Evolutionary conservation across 805 yeast genomes (phyloP).

Genomic region (Phaffomyces antillensis): DNA sequence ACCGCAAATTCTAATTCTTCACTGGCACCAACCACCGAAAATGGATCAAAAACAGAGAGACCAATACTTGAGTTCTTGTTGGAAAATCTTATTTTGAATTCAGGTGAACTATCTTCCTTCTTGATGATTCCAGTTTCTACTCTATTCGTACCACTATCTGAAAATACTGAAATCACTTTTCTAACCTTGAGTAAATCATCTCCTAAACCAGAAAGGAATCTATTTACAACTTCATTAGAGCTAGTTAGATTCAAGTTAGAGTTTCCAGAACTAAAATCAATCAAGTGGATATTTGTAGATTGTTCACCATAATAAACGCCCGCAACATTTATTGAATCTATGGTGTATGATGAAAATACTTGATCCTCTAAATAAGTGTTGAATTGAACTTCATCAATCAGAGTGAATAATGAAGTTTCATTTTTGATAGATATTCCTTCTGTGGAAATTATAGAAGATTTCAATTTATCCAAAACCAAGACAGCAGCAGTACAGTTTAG

Average conservation of each 20-base stretch:
- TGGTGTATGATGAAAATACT: too few species aligned
- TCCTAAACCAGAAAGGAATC: not conserved
- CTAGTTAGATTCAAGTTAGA: not conserved
- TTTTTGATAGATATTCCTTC: too few species aligned
- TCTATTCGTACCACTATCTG: not conserved
- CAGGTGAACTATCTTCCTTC: not conserved
- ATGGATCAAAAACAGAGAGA: not conserved
- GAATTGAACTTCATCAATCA: too few species aligned
- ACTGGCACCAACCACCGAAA: slow-evolving; percentile 1
- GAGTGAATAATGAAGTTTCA: too few species aligned
- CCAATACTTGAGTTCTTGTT: slow-evolving; percentile 1
- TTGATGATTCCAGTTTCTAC: not conserved
- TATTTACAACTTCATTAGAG: not conserved
- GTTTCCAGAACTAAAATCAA: not conserved
- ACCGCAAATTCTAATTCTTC: not conserved
- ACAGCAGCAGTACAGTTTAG: too few species aligned
- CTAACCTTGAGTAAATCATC: not conserved
- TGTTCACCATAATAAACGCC: not conserved
- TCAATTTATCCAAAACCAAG: too few species aligned
- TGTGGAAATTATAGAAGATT: too few species aligned
- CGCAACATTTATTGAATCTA: not conserved
- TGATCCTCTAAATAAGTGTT: too few species aligned
- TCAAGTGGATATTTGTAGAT: not conserved
- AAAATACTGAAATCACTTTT: not conserved
- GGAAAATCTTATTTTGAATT: not conserved